phyloP scores from a whole-genome alignment of 129 eudicot species.

The Glebionis coronaria region DNA sequence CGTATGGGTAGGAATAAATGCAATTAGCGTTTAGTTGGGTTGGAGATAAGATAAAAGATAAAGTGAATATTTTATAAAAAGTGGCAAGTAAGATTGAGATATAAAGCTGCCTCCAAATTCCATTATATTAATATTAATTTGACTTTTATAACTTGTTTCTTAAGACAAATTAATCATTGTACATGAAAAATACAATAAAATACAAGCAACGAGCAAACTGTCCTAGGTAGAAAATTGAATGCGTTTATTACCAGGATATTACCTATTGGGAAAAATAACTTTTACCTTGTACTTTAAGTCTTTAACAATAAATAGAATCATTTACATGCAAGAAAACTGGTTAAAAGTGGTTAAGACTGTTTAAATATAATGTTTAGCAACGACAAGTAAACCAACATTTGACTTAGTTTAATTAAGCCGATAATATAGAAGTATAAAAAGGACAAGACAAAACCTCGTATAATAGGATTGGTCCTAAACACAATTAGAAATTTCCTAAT shows the following conservation, averaged over 20 bases:
- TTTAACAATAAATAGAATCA: too few species aligned
- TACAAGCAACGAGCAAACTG: neutral
- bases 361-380: too few species aligned
- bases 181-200: neutral
- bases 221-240: neutral
- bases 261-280: too few species aligned
- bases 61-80: constrained; percentile 29
- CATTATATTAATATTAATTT: constrained; percentile 17
- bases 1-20: neutral
- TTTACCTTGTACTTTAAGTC: too few species aligned
- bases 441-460: constrained; percentile 20
- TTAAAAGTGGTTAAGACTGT: too few species aligned
- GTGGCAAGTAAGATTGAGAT: constrained; percentile 29
- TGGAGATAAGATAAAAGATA: constrained; percentile 37
- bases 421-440: neutral
- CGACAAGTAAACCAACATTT: neutral
- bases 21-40: constrained; percentile 20
- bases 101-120: constrained; percentile 40
- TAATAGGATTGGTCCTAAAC: constrained; percentile 25
- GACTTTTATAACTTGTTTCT: neutral
- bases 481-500: constrained; percentile 25
- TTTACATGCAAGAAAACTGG: neutral
- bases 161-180: neutral
- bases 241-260: too few species aligned
- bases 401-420: neutral